Evolutionary conservation across 768 basidiomycete genomes (phyloP).

Genomic region (Plicaturopsis crispa): DNA sequence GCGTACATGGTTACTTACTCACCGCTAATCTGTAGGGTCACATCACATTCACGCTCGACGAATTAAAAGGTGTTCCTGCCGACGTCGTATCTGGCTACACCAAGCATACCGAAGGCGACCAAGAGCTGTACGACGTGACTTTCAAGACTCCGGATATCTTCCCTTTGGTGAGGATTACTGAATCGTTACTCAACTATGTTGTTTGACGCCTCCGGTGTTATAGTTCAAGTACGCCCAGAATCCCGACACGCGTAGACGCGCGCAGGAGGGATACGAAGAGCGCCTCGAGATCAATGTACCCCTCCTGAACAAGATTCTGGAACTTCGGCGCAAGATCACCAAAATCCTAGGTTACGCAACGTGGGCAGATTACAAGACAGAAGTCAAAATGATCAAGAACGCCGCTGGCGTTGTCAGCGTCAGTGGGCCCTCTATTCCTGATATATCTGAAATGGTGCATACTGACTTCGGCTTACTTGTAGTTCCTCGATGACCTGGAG

Average conservation of each 20-base stretch:
- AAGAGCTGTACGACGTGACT: constrained; percentile 63
- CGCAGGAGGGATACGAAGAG: constrained; percentile 61
- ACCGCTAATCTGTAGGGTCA: constrained; percentile 32
- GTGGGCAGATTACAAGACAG: constrained; percentile 82
- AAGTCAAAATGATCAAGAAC: constrained; percentile 80
- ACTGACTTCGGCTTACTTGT: background rate
- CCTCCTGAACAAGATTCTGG: constrained; percentile 58
- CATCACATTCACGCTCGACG: constrained; percentile 59
- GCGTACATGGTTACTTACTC: background rate
- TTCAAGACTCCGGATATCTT: constrained; percentile 81
- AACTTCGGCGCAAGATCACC: constrained; percentile 64
- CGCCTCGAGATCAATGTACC: constrained; percentile 65
- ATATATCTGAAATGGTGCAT: background rate
- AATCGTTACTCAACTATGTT: background rate
- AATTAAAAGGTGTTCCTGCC: constrained; percentile 73
- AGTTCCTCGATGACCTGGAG: constrained; percentile 79
- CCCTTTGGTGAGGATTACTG: constrained; percentile 47
- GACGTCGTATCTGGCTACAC: constrained; percentile 76
- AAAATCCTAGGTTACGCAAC: constrained; percentile 63
- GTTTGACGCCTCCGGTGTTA: too few relatives aligned
- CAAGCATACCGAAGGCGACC: constrained; percentile 50
- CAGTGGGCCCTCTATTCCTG: constrained; percentile 9
- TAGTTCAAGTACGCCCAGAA: constrained; percentile 78
- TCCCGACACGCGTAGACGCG: constrained; percentile 59
- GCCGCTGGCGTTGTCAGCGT: constrained; percentile 54